phyloP scores from a whole-genome alignment of 495 filamentous ascomycete species.

The Annulohypoxylon nitens region DNA sequence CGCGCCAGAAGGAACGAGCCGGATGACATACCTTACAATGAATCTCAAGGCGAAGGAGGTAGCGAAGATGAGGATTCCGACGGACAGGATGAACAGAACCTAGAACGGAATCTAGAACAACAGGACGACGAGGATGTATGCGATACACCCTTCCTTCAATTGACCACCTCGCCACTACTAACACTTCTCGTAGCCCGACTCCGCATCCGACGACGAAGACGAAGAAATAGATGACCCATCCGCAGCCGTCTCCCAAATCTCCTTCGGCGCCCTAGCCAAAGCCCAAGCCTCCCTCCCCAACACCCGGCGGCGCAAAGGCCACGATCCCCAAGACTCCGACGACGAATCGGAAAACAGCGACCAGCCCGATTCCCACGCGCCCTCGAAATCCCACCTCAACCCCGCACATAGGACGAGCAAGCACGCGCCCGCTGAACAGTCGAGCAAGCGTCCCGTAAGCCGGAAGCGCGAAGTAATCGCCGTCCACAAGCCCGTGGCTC shows the following conservation, averaged over 20 bases:
- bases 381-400: conserved; percentile 49
- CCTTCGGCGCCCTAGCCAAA: conserved; percentile 89
- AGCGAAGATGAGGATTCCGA: conserved; percentile 52
- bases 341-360: conserved; percentile 39
- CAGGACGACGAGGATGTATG: conserved; percentile 33
- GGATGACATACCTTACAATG: conserved; percentile 56
- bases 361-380: background rate
- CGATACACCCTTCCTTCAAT: background rate
- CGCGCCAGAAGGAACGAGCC: conserved; percentile 69
- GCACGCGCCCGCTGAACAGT: conserved; percentile 85
- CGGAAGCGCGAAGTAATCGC: conserved; percentile 79
- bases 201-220: conserved; percentile 48
- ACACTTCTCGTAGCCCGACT: conserved; percentile 26
- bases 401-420: conserved; percentile 73
- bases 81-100: conserved; percentile 45
- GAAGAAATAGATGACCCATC: conserved; percentile 56
- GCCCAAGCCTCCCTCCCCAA: conserved; percentile 76
- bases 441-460: conserved; percentile 84
- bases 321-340: conserved; percentile 48
- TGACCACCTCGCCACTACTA: background rate
- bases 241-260: conserved; percentile 66
- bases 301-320: conserved; percentile 49
- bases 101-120: conserved; percentile 28
- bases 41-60: conserved; percentile 50
- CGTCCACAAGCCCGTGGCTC: conserved; percentile 64